Percentiles rank a stretch among this genome's conserved stretches.
Conservation (phyloP, 1,284 basidiomycete species). For the Cutaneotrichosporon curvatum region DNA sequence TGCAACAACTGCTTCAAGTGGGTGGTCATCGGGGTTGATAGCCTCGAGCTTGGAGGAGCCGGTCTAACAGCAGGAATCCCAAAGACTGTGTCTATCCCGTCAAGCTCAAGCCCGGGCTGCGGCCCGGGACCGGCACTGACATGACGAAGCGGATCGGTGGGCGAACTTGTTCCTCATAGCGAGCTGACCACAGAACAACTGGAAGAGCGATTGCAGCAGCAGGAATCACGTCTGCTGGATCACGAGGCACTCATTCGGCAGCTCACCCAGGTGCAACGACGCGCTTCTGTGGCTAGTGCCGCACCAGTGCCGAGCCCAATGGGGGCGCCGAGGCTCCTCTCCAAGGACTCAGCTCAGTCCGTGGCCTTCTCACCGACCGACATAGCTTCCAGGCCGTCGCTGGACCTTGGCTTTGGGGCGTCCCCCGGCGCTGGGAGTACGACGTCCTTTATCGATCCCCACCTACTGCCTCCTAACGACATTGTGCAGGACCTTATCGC, state of each 20-base stretch:
- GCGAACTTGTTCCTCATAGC: background rate
- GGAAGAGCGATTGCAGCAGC: constrained; percentile 29
- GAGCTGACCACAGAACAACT: constrained; percentile 24
- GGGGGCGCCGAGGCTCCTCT: background rate
- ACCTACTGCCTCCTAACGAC: constrained; percentile 42
- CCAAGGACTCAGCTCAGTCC: background rate
- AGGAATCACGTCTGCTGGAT: constrained; percentile 29
- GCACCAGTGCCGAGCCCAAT: background rate
- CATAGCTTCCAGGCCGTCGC: constrained; percentile 6
- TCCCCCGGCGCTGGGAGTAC: constrained; percentile 25
- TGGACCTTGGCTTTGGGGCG: constrained; percentile 21
- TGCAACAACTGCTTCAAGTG: constrained; percentile 46
- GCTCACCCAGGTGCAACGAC: too few relatives aligned
- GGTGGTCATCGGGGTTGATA: too few relatives aligned
- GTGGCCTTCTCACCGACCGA: constrained; percentile 4
- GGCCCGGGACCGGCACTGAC: constrained; percentile 42
- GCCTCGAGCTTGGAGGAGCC: too few relatives aligned
- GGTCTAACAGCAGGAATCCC: constrained; percentile 25
- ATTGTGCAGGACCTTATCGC: constrained; percentile 41
- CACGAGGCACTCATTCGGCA: constrained; percentile 21
- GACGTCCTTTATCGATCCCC: constrained; percentile 33
- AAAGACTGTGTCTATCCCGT: constrained; percentile 39
- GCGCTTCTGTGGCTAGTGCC: too few relatives aligned
- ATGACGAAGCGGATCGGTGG: constrained; percentile 41
- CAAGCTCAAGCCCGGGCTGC: constrained; percentile 44